Evolutionary conservation across 2,329 filamentous ascomycete genomes (phyloP), one percentile per base, ranked within the genome.

Genomic region (Penicillium sp.): DNA sequence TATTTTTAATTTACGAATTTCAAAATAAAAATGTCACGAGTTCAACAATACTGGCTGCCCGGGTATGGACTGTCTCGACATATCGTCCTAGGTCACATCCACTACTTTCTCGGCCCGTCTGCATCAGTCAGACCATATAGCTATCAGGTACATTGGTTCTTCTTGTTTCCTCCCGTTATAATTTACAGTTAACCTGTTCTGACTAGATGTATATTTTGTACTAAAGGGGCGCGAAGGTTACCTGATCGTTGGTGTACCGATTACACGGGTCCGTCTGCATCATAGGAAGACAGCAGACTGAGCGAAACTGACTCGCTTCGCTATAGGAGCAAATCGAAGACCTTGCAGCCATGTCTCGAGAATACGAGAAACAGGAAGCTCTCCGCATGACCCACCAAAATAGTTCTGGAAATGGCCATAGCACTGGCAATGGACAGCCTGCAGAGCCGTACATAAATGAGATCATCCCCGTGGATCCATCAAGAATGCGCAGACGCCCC

Each of bases 311-410:
- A 67, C 50, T 46, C 11, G 21, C 33, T 39, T 3, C 3, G 3
- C 1, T 37, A 18, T 56, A 80, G 78, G 71, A 76, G 64, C 78
- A 80, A 76, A 80, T 80, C 56, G 74, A 79, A 54, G 78, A 80
- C 56, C 69, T 80, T n/a, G 71, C 72, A 47, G 65, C 67, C 24
- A 75, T 79, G 68, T 79, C 77, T 10, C 66, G 73, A 48, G 75
- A 79, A 59, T 80, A 80, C 60, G 78, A 80, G 61, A 70, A 68
- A 47, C 76, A 79, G 55, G 77, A 78, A 54, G 74, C 78, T 8
- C 67, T 77, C 39, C 70, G 77, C 19, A 79, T 79, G 76, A 60
- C 68, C 9, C 67, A 64, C 18, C 64, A 69, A n/a, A 60, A 58
- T 44, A 58, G 54, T 36, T 49, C 54, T 42, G 59, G 66, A 36